Evolutionary conservation across 352 stramenopile genomes (phyloP), one percentile per base, ranked within the genome.

Genomic region (Phytophthora boehmeriae): DNA sequence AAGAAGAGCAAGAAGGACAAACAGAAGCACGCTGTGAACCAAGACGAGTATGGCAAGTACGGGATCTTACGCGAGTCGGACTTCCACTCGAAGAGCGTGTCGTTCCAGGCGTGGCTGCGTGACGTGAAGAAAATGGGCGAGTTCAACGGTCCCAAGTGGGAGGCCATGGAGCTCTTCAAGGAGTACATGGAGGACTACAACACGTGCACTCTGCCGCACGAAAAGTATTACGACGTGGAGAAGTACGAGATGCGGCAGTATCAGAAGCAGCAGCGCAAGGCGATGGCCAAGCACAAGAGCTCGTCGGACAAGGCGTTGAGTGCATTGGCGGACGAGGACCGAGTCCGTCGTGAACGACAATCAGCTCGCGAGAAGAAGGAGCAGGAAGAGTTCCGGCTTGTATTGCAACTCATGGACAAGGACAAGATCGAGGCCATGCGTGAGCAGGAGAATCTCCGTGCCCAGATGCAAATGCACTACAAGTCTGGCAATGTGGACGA

Each of bases 111-210:
- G n/a, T 99, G 96, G 90, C 80, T 98, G 46, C 80, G 82, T 3
- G 89, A 98, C 54, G 75, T 98, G 32, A 98, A 98, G 73, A 89
- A 95, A 66, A 90, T 95, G 43, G 62, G 67, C 20, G 84, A 93
- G 50, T 92, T 95, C 23, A 93, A 92, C 42, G 87, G 87, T 17
- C 83, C 88, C 58, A 94, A 95, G 66, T 91, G 81, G 74, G 83
- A 97, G 46, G 81, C 85, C 19, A 94, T 95, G 83, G 85, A 97
- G 69, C 74, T 94, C 45, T 97, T 97, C 60, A 85, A 88, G 28
- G 83, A 93, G 71, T 98, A 98, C 81, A 96, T 96, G 68, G 97
- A 99, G 76, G 97, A 99, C 81, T 99, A 96, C 87, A 99, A 99
- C 75, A 99, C 97, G 28, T 96, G 92, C 34, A 99, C 97, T 10